Evolutionary conservation across 2,329 filamentous ascomycete species (phyloP).

Genomic region (Pezicula rhizophila): DNA sequence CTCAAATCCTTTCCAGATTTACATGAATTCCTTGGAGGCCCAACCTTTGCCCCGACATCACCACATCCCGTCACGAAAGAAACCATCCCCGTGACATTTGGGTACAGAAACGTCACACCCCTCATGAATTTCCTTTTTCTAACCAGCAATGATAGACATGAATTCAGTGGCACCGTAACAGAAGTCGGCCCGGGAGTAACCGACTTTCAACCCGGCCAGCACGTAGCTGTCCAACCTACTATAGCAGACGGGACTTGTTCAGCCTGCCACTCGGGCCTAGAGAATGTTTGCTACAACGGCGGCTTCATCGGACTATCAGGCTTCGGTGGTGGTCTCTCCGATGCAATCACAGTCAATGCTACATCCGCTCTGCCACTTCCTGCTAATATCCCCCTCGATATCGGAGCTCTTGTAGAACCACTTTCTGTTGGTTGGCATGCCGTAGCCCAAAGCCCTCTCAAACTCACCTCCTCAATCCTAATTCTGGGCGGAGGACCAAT

Average conservation of each 20-base stretch:
- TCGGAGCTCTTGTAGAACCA: slow-evolving; percentile 56
- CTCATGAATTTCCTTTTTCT: no score
- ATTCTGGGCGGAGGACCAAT: slow-evolving; percentile 59
- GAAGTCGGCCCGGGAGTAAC: slow-evolving; percentile 48
- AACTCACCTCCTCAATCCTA: slow-evolving; percentile 40
- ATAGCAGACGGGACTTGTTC: slow-evolving; percentile 50
- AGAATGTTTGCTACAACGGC: slow-evolving; percentile 52
- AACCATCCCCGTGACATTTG: slow-evolving; percentile 51
- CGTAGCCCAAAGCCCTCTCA: slow-evolving; percentile 41
- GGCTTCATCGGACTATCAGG: slow-evolving; percentile 43
- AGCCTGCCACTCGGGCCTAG: slow-evolving; percentile 44
- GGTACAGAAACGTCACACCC: no score
- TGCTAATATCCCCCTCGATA: slow-evolving; percentile 42
- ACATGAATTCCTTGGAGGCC: slow-evolving; percentile 45
- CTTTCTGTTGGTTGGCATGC: slow-evolving; percentile 61
- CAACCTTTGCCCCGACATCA: slow-evolving; percentile 39
- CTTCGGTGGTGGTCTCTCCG: slow-evolving; percentile 48
- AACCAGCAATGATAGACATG: slow-evolving; percentile 38
- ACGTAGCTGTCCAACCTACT: slow-evolving; percentile 54
- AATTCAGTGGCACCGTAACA: slow-evolving; percentile 54
- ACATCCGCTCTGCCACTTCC: slow-evolving; percentile 44
- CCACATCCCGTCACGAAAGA: slow-evolving; percentile 55
- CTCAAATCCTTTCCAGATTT: slow-evolving; percentile 29
- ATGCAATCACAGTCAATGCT: slow-evolving; percentile 45
- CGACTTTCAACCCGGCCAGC: slow-evolving; percentile 45